Evolutionary conservation across 345 rosid genomes (phyloP).

Genomic region (Orychophragmus violaceus): DNA sequence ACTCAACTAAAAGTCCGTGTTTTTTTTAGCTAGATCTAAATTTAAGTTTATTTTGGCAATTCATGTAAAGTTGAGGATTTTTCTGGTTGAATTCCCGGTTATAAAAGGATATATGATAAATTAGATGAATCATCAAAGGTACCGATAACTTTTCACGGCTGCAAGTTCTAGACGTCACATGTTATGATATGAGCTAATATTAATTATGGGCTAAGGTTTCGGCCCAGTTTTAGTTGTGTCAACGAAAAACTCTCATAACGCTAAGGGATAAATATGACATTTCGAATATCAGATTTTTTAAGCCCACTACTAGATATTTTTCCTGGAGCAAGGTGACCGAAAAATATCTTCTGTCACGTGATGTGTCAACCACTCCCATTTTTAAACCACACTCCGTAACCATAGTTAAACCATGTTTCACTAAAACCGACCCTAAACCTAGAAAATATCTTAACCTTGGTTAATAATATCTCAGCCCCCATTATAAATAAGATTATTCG

Average conservation of each 20-base stretch:
- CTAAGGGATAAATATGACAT: background rate
- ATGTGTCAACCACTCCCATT: conserved; percentile 21
- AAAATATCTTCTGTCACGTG: conserved; percentile 32
- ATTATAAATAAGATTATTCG: conserved; percentile 3
- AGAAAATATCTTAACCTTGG: conserved; percentile 23
- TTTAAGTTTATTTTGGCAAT: no score
- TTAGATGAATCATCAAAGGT: no score
- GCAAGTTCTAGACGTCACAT: no score
- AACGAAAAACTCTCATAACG: background rate
- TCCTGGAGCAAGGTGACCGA: background rate
- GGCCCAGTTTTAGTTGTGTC: background rate
- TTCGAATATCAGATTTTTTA: background rate
- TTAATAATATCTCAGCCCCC: background rate
- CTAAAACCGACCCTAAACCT: background rate
- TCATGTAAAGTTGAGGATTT: no score
- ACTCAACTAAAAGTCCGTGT: no score
- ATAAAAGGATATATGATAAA: no score
- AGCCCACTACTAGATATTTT: conserved; percentile 3
- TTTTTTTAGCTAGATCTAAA: no score
- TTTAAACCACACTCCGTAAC: conserved; percentile 17
- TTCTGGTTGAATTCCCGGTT: no score
- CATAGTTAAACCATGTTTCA: conserved; percentile 13
- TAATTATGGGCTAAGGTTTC: background rate
- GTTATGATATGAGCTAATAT: no score
- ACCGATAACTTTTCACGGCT: no score